Evolutionary conservation across 1,139 yeast species (phyloP).

Genomic region (Pichia sp.): DNA sequence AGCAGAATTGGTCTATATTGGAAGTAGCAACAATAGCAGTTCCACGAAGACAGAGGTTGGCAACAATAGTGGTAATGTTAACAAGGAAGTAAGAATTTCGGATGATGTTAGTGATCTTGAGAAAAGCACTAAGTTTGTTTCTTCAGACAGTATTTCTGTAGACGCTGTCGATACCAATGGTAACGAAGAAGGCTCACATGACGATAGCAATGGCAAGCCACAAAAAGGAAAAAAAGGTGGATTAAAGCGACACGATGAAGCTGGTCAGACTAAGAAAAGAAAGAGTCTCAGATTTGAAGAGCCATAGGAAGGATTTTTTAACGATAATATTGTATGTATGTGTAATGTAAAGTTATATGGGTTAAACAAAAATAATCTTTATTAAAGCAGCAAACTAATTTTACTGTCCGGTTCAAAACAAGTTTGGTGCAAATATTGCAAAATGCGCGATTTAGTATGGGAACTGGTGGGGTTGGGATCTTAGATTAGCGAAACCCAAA

Average conservation of each 20-base stretch:
- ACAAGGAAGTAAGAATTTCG: background rate
- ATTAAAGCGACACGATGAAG: constrained; percentile 3
- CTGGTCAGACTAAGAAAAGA: constrained; percentile 10
- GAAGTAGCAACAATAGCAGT: constrained; percentile 3
- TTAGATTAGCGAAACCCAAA: background rate
- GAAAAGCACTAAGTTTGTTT: constrained; percentile 1
- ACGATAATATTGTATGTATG: background rate
- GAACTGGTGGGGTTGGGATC: background rate
- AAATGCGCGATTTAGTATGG: background rate
- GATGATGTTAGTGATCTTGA: background rate
- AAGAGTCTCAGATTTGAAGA: constrained; percentile 16
- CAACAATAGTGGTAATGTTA: background rate
- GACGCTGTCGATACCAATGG: background rate
- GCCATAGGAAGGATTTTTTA: background rate
- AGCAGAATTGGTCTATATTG: constrained; percentile 63
- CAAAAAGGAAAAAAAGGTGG: constrained; percentile 6
- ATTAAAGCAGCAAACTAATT: background rate
- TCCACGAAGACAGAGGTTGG: background rate
- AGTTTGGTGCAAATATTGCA: background rate
- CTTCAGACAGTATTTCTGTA: background rate
- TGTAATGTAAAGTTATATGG: background rate
- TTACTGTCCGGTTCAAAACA: background rate
- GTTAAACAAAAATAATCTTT: background rate
- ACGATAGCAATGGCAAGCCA: background rate
- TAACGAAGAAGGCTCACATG: background rate